phyloP scores from a whole-genome alignment of 441 rosid genomes.

The Melastoma candidum region DNA sequence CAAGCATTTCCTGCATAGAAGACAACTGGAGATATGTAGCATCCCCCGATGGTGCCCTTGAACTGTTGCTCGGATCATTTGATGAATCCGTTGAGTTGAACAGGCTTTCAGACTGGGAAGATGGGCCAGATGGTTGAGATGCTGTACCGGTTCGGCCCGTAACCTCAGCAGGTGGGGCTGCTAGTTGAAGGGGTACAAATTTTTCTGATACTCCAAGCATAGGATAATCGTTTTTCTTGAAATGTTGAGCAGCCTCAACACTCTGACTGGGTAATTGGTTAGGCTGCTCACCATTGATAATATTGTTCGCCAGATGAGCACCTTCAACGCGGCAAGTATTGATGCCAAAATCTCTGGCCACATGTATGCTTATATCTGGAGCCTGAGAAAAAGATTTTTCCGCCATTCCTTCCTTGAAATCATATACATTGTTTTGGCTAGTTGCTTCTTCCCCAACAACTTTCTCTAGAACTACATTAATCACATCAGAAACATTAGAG shows the following conservation, averaged over 20 bases:
- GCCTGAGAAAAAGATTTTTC: conserved; percentile 46
- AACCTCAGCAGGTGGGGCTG: conserved; percentile 25
- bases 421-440: conserved; percentile 23
- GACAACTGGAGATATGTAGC: conserved; percentile 25
- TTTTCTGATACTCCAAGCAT: conserved; percentile 26
- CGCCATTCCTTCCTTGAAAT: conserved; percentile 20
- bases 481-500: conserved; percentile 26
- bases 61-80: conserved; percentile 31
- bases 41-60: conserved; percentile 29
- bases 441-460: conserved; percentile 30
- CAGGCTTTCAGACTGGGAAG: conserved; percentile 32
- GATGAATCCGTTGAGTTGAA: conserved; percentile 37
- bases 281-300: conserved; percentile 17
- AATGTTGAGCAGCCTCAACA: conserved; percentile 21
- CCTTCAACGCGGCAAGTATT: conserved; percentile 23
- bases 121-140: conserved; percentile 28
- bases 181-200: conserved; percentile 20
- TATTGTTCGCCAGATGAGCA: conserved; percentile 21
- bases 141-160: conserved; percentile 32
- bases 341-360: conserved; percentile 30
- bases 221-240: conserved; percentile 19
- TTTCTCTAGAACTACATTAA: conserved; percentile 33
- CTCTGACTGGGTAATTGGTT: conserved; percentile 16
- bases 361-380: conserved; percentile 40
- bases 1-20: conserved; percentile 33